Evolutionary conservation across 1,284 basidiomycete species (phyloP), one percentile per base, ranked within the genome.

Genomic region (Wallemia hederae): DNA sequence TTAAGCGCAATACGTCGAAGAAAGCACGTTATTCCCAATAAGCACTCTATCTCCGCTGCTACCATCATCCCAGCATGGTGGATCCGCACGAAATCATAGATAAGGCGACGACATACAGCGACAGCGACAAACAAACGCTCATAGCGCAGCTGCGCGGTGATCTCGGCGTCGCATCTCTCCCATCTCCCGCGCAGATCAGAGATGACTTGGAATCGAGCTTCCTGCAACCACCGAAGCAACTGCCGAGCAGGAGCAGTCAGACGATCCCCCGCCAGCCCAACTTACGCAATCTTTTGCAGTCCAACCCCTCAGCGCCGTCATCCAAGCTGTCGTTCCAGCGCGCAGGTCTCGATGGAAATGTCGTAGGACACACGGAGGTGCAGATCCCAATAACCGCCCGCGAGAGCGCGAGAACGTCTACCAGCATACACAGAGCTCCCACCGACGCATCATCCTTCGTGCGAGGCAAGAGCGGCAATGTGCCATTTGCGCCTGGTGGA

Each of bases 401-500:
- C 5, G 39, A 49, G n/a, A 22, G 22, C 39, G 39, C 39, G 5
- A 49, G 59, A 60, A 59, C 60, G 39, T 60, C 60, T 55, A 5
- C 31, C 61, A 66, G 68, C 62, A 26, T 28, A 61, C 17, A 62
- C 57, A 67, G 69, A 27, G 64, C 71, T 11, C 67, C 71, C 0
- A 70, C 79, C 69, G 65, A 70, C 72, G 64, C 71, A 69, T 68
- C 70, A 1, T 83, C 80, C 64, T 97, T 97, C 71, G 89, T 96
- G 7, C 75, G 90, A 62, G 91, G 91, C 59, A 94, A 91, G 70
- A 84, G 87, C 28, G 84, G 85, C 25, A 81, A 91, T 70, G 80
- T 92, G 1, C 91, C 91, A 0, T 94, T 94, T 71, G 78, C 81
- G 72, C 90, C 90, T 7, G 91, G 91, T 60, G 90, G 91, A 9